These are phyloP conservation scores for Wallacemonas sp. DNA, from an alignment of 208 protist genomes.

Conservation along the genomic window DNA sequence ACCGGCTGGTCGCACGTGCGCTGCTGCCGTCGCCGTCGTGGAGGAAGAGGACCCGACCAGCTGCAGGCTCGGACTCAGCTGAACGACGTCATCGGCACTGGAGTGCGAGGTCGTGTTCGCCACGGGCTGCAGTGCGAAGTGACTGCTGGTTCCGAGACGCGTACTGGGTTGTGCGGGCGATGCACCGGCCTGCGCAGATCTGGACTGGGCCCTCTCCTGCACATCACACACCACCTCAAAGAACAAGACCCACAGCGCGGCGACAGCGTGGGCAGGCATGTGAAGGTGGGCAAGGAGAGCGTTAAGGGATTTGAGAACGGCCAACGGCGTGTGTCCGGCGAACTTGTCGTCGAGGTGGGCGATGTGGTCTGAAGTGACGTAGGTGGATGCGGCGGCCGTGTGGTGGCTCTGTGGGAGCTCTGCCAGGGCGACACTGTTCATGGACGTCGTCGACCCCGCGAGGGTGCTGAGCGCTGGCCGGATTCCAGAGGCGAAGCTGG, in stretches of 20 bases:
- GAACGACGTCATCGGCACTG: neutral
- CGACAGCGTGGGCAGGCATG: conserved; percentile 30
- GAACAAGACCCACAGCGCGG: conserved; percentile 25
- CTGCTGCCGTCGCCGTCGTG: neutral
- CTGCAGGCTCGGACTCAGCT: neutral
- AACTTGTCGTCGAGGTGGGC: neutral
- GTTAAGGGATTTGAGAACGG: conserved; percentile 24
- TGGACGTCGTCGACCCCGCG: neutral
- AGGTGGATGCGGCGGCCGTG: conserved; percentile 1
- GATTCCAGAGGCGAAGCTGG: conserved; percentile 3
- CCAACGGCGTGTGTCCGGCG: conserved; percentile 2
- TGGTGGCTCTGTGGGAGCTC: neutral
- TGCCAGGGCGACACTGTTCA: neutral
- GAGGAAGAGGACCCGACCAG: neutral
- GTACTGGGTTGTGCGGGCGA: too few relatives aligned
- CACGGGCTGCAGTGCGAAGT: neutral
- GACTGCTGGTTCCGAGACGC: neutral
- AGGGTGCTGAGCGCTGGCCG: neutral
- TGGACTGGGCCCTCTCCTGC: conserved; percentile 10
- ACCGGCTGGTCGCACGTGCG: too few relatives aligned
- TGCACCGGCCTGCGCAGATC: too few relatives aligned
- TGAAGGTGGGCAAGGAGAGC: conserved; percentile 43
- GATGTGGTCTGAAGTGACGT: neutral
- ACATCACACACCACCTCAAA: conserved; percentile 41
- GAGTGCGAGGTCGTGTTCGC: neutral